Base-by-base conservation (phyloP, 805 yeast genomes). In the Komagataella populi region DNA sequence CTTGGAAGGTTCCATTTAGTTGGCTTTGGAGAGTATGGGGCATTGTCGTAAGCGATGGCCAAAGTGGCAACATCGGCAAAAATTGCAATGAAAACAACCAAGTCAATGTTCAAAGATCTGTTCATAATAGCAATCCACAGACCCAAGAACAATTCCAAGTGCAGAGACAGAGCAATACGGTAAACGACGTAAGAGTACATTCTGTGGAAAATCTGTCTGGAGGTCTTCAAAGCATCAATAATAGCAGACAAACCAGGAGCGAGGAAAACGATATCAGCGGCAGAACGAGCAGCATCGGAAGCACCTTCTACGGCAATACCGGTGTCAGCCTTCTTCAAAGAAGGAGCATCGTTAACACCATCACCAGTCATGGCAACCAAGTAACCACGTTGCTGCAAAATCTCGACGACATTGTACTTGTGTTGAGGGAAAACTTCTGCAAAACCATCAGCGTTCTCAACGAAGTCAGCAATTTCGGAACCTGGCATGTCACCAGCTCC, bases 281-380 rank as follows among this genome's bases (percentile, higher is more conserved):
- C 96, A 65, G 95, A 87, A 78, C 93, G 83, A 61, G 96, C 96
- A 72, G 95, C 91, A 76, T 87, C 96, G 62, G 96, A 85, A 65
- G 96, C 90, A 83, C 96, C 96, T 78, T 88, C 96, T 71, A 88
- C 96, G 67, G 97, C 96, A 78, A 89, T 89, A 84, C 97, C 97
- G 61, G 87, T 81, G 67, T 83, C 89, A 63, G 95, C 95, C 81
- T 88, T 88, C 88, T 88, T 88, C 75, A 88, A 81, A 59, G 96
- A 88, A 66, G 96, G 96, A 65, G 96, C 96, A 76, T 88, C 96
- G 79, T 88, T 88, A 70, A 88, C 96, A 87, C 96, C 96, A 70
- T 88, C 96, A 85, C 96, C 96, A 78, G 96, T 88, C 96, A 88
- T 88, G 73, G 96, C 96, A 75, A 89, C 95, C 75, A 88, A 80